These are phyloP conservation scores for Apiotrichum domesticum DNA, from an alignment of 1,284 basidiomycete genomes.

Conservation along the genomic window DNA sequence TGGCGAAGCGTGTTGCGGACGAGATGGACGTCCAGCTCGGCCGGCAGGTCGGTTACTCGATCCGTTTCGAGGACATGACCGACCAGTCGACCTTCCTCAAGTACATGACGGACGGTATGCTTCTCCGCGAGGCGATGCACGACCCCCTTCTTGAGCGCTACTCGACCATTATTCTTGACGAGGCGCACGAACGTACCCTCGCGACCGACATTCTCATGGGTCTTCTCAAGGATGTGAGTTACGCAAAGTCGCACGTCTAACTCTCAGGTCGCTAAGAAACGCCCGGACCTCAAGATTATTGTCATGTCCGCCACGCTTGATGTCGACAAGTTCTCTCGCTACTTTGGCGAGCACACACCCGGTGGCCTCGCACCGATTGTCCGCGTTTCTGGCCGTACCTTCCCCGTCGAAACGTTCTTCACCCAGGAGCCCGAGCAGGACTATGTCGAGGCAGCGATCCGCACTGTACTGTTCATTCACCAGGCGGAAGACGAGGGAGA, in stretches of 20 bases:
- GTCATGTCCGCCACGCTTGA: slow-evolving; percentile 99
- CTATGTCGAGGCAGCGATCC: slow-evolving; percentile 94
- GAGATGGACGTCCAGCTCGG: slow-evolving; percentile 96
- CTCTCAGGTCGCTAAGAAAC: slow-evolving; percentile 66
- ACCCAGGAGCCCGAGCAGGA: slow-evolving; percentile 93
- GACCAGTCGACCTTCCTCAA: slow-evolving; percentile 86
- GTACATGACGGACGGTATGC: slow-evolving; percentile 99
- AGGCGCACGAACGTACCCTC: slow-evolving; percentile 96
- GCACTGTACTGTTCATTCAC: slow-evolving; percentile 96
- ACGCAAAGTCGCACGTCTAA: neutral
- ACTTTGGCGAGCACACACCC: slow-evolving; percentile 64
- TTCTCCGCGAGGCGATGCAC: slow-evolving; percentile 94
- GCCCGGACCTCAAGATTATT: slow-evolving; percentile 90
- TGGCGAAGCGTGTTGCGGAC: slow-evolving; percentile 96
- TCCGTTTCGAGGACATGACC: slow-evolving; percentile 98
- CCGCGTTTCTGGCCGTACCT: slow-evolving; percentile 92
- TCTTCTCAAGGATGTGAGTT: slow-evolving; percentile 55
- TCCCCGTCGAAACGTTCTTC: slow-evolving; percentile 92
- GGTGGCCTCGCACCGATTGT: slow-evolving; percentile 70
- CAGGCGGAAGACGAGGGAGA: slow-evolving; percentile 92
- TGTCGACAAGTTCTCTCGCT: slow-evolving; percentile 92
- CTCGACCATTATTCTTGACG: slow-evolving; percentile 96
- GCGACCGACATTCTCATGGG: slow-evolving; percentile 99
- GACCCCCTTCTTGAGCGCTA: slow-evolving; percentile 84
- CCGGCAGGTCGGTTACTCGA: slow-evolving; percentile 94